Conservation (phyloP, 1,284 basidiomycete species). For the Rhodotorula mucilaginosa region DNA sequence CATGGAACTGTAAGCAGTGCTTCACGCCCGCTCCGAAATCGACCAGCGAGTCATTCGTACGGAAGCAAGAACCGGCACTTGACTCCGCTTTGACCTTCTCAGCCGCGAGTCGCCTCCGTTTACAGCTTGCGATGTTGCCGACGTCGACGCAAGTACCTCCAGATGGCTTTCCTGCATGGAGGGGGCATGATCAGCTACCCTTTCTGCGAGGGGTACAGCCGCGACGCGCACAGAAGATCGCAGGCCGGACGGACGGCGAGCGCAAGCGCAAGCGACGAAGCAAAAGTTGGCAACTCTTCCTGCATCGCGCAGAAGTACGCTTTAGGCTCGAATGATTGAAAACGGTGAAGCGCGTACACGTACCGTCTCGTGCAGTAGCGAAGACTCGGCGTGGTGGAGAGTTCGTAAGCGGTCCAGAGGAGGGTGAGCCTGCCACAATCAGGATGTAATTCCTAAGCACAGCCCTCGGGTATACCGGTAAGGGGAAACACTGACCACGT, state of each 20-base stretch:
- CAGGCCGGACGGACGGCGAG: not conserved
- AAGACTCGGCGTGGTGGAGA: not conserved
- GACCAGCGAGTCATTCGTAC: no score
- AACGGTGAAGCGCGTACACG: no score
- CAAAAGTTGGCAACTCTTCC: not conserved
- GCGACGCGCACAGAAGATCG: not conserved
- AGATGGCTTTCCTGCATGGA: not conserved
- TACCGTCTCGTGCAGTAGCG: not conserved
- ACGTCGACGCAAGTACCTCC: not conserved
- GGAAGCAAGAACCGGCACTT: not conserved
- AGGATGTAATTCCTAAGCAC: not conserved
- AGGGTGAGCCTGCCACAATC: not conserved
- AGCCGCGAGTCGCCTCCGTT: not conserved
- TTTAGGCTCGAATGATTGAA: no score
- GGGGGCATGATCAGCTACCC: no score
- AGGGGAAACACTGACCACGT: not conserved
- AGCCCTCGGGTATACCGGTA: no score
- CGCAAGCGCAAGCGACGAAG: not conserved
- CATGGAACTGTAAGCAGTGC: no score
- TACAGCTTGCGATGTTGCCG: not conserved
- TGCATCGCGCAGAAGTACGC: not conserved
- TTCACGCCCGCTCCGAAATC: no score
- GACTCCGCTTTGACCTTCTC: not conserved
- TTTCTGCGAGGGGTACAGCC: no score
- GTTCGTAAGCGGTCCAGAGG: not conserved